A percentile compares a stretch with the other conserved stretches of the same genome.
Conservation (phyloP, 371 early-diverging fungal species). For the Zancudomyces culisetae region DNA sequence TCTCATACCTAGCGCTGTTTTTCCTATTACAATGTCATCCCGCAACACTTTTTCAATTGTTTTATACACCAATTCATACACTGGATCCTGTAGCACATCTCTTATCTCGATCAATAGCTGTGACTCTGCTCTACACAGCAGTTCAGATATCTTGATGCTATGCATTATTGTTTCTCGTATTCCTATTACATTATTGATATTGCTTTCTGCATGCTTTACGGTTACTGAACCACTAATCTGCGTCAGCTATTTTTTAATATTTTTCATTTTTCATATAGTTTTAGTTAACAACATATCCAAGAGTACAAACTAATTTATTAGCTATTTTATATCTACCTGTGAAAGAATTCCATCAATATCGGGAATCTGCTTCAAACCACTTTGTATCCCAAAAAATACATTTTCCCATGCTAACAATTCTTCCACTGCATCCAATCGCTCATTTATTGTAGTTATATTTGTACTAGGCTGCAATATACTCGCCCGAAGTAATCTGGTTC, state of each 20-base stretch:
- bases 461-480: constrained; percentile 4
- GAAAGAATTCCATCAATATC: constrained; percentile 21
- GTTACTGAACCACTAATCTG: constrained; percentile 26
- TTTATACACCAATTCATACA: constrained; percentile 17
- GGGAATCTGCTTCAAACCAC: constrained; percentile 8
- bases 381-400: constrained; percentile 13
- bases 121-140: constrained; percentile 15
- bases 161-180: constrained; percentile 40
- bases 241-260: constrained; percentile 15
- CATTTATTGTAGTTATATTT: constrained; percentile 4
- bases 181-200: constrained; percentile 46
- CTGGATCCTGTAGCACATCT: constrained; percentile 13
- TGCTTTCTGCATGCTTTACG: constrained; percentile 39
- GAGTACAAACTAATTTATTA: background rate
- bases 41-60: constrained; percentile 35
- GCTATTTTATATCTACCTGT: constrained; percentile 1
- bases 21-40: constrained; percentile 45
- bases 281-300: background rate
- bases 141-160: constrained; percentile 20
- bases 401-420: constrained; percentile 6
- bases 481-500: constrained; percentile 1
- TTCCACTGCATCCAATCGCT: constrained; percentile 5
- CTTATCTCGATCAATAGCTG: constrained; percentile 26
- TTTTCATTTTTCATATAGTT: background rate
- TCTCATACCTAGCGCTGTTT: constrained; percentile 46